phyloP scores from a whole-genome alignment of 495 filamentous ascomycete species.

The Neurospora tetrasperma region DNA sequence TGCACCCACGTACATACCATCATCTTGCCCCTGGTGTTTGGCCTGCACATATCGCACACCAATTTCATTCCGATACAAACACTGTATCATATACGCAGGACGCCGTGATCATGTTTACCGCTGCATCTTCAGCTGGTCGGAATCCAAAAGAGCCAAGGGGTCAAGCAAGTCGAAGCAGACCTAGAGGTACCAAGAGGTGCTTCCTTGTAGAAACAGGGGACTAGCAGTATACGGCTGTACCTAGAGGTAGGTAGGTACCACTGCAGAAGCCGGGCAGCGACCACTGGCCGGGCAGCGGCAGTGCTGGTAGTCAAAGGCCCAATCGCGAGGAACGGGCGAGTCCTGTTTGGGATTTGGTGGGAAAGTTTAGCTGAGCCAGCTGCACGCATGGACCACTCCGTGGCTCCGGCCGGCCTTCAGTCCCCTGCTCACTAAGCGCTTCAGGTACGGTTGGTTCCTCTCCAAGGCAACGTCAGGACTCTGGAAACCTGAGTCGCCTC shows the following conservation, averaged over 20 bases:
- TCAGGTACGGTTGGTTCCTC: constrained; percentile 2
- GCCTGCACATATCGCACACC: neutral
- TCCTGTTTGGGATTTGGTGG: constrained; percentile 2
- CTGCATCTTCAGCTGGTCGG: neutral
- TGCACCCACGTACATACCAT: neutral
- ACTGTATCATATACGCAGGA: neutral
- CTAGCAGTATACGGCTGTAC: too few species aligned
- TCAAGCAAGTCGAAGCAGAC: neutral
- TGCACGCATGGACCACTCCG: neutral
- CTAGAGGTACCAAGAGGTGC: too few species aligned
- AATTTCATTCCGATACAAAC: neutral
- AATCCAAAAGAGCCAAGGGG: neutral
- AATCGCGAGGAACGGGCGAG: constrained; percentile 2
- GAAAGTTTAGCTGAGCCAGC: neutral
- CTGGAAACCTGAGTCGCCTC: constrained; percentile 8
- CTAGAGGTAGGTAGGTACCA: neutral
- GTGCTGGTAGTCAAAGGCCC: neutral
- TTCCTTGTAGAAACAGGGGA: too few species aligned
- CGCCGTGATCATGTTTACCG: neutral
- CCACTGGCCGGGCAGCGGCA: neutral
- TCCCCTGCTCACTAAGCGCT: constrained; percentile 10
- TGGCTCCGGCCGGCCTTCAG: constrained; percentile 4
- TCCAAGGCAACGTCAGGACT: constrained; percentile 4
- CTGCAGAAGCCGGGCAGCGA: neutral
- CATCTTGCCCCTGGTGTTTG: neutral